Percentiles rank a stretch among this genome's conserved stretches.
phyloP scores from a whole-genome alignment of 495 filamentous ascomycete genomes.

The Friedmanniomyces endolithicus region DNA sequence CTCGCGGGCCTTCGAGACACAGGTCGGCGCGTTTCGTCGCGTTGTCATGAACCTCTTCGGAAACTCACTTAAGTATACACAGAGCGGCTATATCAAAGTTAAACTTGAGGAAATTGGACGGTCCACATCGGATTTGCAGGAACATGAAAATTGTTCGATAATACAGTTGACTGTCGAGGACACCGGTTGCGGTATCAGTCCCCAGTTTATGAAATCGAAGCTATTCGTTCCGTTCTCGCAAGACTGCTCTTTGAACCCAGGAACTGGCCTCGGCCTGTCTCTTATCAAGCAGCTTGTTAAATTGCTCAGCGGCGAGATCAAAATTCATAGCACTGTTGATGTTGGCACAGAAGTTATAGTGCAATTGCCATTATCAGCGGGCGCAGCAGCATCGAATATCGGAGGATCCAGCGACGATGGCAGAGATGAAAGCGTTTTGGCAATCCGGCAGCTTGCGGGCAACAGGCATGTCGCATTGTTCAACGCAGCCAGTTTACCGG shows the following conservation, averaged over 20 bases:
- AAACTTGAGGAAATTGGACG: background rate
- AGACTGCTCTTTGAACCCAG: slow-evolving; percentile 22
- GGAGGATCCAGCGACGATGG: too few relatives aligned
- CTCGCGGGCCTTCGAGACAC: slow-evolving; percentile 2
- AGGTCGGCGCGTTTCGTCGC: slow-evolving; percentile 11
- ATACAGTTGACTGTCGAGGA: slow-evolving; percentile 20
- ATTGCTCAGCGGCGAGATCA: slow-evolving; percentile 21
- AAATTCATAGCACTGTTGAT: slow-evolving; percentile 12
- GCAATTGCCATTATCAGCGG: too few relatives aligned
- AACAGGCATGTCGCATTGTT: too few relatives aligned
- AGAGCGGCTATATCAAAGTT: slow-evolving; percentile 21
- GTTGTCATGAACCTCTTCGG: slow-evolving; percentile 29
- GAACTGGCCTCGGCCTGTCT: slow-evolving; percentile 28
- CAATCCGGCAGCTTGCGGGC: too few relatives aligned
- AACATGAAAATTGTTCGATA: too few relatives aligned
- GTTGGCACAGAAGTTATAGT: slow-evolving; percentile 20
- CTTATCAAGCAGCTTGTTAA: slow-evolving; percentile 25
- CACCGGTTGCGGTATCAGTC: slow-evolving; percentile 25
- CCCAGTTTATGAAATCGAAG: slow-evolving; percentile 19
- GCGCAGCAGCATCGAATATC: too few relatives aligned
- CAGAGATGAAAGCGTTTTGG: too few relatives aligned
- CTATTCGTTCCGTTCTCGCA: slow-evolving; percentile 27
- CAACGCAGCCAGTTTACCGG: too few relatives aligned
- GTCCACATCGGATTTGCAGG: too few relatives aligned
- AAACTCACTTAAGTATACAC: slow-evolving; percentile 30